Percentiles rank a stretch among this genome's conserved stretches.
Evolutionary conservation across 768 basidiomycete genomes (phyloP).

Genomic region (Phaffia tasmanica): DNA sequence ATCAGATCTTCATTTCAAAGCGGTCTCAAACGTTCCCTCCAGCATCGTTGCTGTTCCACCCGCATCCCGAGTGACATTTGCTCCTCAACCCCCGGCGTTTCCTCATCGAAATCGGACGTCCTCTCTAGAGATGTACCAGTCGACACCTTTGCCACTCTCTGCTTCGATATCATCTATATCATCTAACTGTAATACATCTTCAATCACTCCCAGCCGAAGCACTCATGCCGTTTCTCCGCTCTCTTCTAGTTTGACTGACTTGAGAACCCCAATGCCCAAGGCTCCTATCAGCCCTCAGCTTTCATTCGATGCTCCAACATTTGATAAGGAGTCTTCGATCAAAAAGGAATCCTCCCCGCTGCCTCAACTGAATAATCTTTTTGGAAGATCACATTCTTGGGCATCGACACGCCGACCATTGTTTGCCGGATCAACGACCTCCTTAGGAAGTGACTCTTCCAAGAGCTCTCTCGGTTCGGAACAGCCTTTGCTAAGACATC

Average conservation of each 20-base stretch:
- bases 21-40: conserved; percentile 47
- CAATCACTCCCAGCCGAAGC: background rate
- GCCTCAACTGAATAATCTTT: background rate
- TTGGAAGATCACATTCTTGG: too few relatives aligned
- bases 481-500: too few relatives aligned
- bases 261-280: background rate
- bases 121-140: too few relatives aligned
- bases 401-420: too few relatives aligned
- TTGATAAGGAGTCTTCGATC: background rate
- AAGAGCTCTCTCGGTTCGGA: too few relatives aligned
- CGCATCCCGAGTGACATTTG: background rate
- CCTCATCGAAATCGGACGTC: conserved; percentile 5
- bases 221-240: background rate
- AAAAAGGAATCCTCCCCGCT: background rate
- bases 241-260: conserved; percentile 16
- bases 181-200: conserved; percentile 11
- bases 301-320: background rate
- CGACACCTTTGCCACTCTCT: conserved; percentile 11
- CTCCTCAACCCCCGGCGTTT: conserved; percentile 7
- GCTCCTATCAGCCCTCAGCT: background rate
- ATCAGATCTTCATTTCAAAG: conserved; percentile 87
- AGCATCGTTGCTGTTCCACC: conserved; percentile 7
- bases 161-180: background rate
- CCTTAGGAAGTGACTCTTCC: too few relatives aligned
- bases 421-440: too few relatives aligned